A percentile compares a stretch with the other conserved stretches of the same genome.
These are phyloP conservation scores for Penicillium sp. DNA, from an alignment of 2,329 filamentous ascomycete species.

Conservation along the genomic window DNA sequence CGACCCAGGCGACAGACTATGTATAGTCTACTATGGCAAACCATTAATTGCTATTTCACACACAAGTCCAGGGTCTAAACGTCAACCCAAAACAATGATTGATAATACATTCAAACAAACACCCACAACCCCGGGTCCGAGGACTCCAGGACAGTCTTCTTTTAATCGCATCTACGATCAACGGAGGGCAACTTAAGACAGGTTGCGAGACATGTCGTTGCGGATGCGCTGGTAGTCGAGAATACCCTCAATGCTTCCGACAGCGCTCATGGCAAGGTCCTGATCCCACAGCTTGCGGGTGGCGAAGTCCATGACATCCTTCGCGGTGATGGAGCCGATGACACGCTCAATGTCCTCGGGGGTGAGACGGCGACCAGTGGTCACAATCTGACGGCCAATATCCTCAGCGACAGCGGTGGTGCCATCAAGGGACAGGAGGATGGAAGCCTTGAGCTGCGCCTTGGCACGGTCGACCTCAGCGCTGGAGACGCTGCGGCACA, in stretches of 20 bases:
- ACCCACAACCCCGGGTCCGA: conserved; percentile 9
- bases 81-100: conserved; percentile 25
- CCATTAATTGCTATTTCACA: conserved; percentile 28
- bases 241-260: conserved; percentile 84
- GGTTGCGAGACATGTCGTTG: conserved; percentile 80
- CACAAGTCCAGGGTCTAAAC: conserved; percentile 23
- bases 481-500: conserved; percentile 79
- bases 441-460: conserved; percentile 96
- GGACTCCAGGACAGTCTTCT: conserved; percentile 11
- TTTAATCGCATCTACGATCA: conserved; percentile 17
- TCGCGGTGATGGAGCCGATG: conserved; percentile 82
- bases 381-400: conserved; percentile 97
- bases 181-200: conserved; percentile 17
- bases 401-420: conserved; percentile 97
- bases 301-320: conserved; percentile 96
- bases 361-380: conserved; percentile 84
- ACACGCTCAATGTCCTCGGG: conserved; percentile 92
- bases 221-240: conserved; percentile 52
- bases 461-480: conserved; percentile 97
- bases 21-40: conserved; percentile 26
- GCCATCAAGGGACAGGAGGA: conserved; percentile 93
- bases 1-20: conserved; percentile 18
- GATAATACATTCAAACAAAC: conserved; percentile 26
- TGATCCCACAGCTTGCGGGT: conserved; percentile 95
- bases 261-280: conserved; percentile 87